A percentile compares a stretch with the other conserved stretches of the same genome.
Evolutionary conservation across 2,329 filamentous ascomycete species (phyloP).

Genomic region (Lasiodiplodia sp.): DNA sequence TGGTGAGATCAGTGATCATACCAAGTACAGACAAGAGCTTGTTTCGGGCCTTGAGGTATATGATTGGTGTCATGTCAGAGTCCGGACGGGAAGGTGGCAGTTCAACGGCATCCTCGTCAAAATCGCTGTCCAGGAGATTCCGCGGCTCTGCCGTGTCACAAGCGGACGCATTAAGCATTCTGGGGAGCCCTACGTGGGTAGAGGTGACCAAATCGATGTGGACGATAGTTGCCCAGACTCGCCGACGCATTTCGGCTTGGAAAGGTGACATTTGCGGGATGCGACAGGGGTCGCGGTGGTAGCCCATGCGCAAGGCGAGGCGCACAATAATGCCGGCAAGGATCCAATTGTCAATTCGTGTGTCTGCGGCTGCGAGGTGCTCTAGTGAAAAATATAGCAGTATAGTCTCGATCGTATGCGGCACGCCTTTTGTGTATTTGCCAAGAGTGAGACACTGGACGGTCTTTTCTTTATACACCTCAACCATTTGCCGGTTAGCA

Average conservation of each 20-base stretch:
- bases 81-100: conserved; percentile 41
- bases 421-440: neutral
- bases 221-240: no score
- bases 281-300: no score
- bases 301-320: no score
- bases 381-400: no score
- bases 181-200: conserved; percentile 49
- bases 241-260: no score
- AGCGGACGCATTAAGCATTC: conserved; percentile 47
- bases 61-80: conserved; percentile 37
- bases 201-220: conserved; percentile 46
- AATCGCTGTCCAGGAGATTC: conserved; percentile 52
- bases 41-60: conserved; percentile 40
- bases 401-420: no score
- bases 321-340: no score
- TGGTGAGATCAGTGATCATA: conserved; percentile 41
- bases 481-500: conserved; percentile 36
- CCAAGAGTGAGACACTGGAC: conserved; percentile 17
- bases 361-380: no score
- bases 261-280: no score
- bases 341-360: no score
- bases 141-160: conserved; percentile 49
- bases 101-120: conserved; percentile 46
- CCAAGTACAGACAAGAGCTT: conserved; percentile 37
- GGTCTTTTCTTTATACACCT: conserved; percentile 29